Percentiles rank a stretch among this genome's conserved stretches.
These are phyloP conservation scores for Phytophthora cactorum DNA, from an alignment of 352 stramenopile species.

Conservation along the genomic window DNA sequence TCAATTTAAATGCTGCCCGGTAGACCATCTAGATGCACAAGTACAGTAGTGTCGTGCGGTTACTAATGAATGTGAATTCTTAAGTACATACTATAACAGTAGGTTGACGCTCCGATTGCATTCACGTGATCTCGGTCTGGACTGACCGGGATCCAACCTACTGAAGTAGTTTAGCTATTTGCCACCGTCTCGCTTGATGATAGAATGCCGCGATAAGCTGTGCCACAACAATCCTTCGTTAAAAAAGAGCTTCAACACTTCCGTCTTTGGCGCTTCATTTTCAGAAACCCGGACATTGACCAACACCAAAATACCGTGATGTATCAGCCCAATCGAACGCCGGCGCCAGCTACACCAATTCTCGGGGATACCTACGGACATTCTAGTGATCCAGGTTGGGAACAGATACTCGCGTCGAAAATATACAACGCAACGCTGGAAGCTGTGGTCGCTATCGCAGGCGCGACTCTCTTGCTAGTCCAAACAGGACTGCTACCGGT, in stretches of 20 bases:
- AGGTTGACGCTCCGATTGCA: neutral
- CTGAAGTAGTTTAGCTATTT: neutral
- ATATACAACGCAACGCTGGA: conserved; percentile 4
- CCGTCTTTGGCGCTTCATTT: neutral
- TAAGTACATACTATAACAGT: conserved; percentile 1
- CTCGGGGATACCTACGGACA: neutral
- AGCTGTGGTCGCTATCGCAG: neutral
- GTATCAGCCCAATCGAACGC: conserved; percentile 1
- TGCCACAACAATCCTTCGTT: neutral
- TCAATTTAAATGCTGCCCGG: too few species aligned
- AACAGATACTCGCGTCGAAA: neutral
- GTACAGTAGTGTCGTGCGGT: conserved; percentile 1
- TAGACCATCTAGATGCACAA: too few species aligned
- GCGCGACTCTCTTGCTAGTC: neutral
- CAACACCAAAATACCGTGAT: neutral
- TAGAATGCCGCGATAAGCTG: neutral
- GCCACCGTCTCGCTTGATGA: neutral
- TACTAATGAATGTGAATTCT: conserved; percentile 1
- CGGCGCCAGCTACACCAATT: conserved; percentile 4
- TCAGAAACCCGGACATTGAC: neutral
- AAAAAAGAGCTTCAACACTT: neutral
- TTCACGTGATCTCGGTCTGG: neutral
- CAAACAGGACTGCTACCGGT: conserved; percentile 2
- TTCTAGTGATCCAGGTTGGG: neutral
- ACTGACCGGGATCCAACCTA: neutral